Evolutionary conservation across 192 early-diverging fungal species (phyloP), one percentile per base, ranked within the genome.

Genomic region (Chytriomyces hyalinus): DNA sequence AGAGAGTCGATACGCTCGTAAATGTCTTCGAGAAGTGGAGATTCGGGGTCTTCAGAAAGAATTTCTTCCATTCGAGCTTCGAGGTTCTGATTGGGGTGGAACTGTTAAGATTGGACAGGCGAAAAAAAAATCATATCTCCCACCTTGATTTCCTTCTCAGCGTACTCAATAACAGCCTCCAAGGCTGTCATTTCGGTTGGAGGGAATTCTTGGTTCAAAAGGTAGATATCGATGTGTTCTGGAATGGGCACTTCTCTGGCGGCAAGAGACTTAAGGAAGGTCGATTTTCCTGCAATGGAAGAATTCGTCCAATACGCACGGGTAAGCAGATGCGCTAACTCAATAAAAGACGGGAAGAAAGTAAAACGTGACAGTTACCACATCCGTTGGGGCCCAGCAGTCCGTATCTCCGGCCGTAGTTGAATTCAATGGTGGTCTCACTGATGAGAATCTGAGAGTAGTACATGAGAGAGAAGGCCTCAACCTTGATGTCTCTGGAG

Each of bases 371-470:
- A 57, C 13, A 65, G 63, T 64, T 17, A 75, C 73, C 98, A 73
- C 91, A 93, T 17, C 98, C 98, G 87, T 99, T 98, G 67, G 92
- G 86, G 49, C 96, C 97, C 67, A 99, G 88, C 66, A 99, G 88
- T 80, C 96, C 98, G 79, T 97, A 97, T 72, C 98, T 90, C 84
- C 96, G 92, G 78, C 98, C 98, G 86, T 93, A 98, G 91, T 99
- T 99, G 83, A 99, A 91, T 87, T 98, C 97, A 63, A 99, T 91
- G 51, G 90, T 92, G 49, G 96, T 91, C 82, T 98, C 97, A 67
- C 93, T 89, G 80, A 99, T 93, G 65, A 99, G 90, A 76, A 93
- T 91, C 83, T 97, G 94, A 43, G 96, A 97, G 86, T 93, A 94
- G 88, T 92, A 98, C 59, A 91, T 92, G 71, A 99, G 92, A 44